Evolutionary conservation across 2,329 filamentous ascomycete genomes (phyloP), one percentile per base, ranked within the genome.

Genomic region (Elsinoe perseae): DNA sequence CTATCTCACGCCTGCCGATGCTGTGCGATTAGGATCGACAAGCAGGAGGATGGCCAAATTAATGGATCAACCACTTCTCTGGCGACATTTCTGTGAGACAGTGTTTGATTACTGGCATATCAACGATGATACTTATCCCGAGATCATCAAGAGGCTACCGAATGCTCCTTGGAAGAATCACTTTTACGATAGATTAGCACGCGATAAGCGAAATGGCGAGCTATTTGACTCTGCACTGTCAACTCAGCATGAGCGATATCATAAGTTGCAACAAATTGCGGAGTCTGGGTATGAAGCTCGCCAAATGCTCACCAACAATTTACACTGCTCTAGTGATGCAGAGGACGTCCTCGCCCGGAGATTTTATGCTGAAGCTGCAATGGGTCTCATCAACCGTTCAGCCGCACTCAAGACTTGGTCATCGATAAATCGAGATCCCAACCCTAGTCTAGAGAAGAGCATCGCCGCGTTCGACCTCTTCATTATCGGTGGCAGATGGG

Each of bases 391-490:
- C 53, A 87, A 97, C 69, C 83, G 92, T 60, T 81, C 82, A 60
- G 80, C 87, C 56, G 92, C 90, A 6, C 78, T 97, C 56, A 78
- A 84, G 40, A 81, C 88, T 66, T 97, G 91, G 92, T 74, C 74
- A 60, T 77, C 77, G 55, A 62, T 87, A 54, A 71, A 69, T 40
- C 67, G 72, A 23, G 73, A 77, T 4, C 75, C 79, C 54, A 70
- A 75, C 55, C 74, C 83, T 20, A 69, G 80, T 6, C 75, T 95
- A 18, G 91, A 95, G 67, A 79, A 80, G 57, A 86, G 86, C 1
- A 73, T 97, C 14, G 86, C 84, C 18, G 86, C 86, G 12, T 95
- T 95, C 68, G 93, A 97, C 69, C 80, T 97, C 71, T 97, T 97
- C 70, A 82, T 95, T 44, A 75, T 92, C 25, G 82, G 86, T 61